Base-by-base conservation (phyloP, 2,329 filamentous ascomycete genomes). In the Neophaeococcomyces mojaviensis region DNA sequence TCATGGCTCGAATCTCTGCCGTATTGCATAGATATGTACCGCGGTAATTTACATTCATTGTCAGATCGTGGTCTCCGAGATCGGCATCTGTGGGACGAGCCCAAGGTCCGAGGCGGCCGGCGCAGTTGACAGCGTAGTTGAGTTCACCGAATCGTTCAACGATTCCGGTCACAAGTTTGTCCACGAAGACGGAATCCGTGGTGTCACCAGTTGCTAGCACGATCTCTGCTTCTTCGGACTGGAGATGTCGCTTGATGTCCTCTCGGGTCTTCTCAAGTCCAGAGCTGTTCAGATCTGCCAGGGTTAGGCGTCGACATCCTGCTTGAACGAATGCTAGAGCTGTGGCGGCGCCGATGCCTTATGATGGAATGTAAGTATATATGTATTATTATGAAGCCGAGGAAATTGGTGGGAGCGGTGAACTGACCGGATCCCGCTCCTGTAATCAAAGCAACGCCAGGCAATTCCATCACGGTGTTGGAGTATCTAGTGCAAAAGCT, bases 121-220 rank as follows among this genome's bases (percentile, higher is more conserved):
- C 77, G 40, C 74, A 77, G 47, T 74, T 75, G 6, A 79, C 71
- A 0, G 68, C 70, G 55, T 79, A 80, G 55, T 80, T 76, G 3
- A 80, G 57, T 7, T 76, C 68, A 0, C 60, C 59, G 47, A 76
- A 74, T 1, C 47, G 51, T 0, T 53, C 51, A 3, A 58, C 57
- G 0, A 64, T 57, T 1, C 64, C 59, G 30, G 51, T 57, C 18
- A 61, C 60, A 15, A 74, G 65, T 0, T 56, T 55, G 2, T 64
- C 58, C 19, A 71, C 65, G 49, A 72, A 77, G 0, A 42, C 42
- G 36, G 73, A 68, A 19, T 73, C 65, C 0, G 74, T 63, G 16
- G 79, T 61, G 43, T 78, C 70, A 5, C 74, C 74, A 0, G 66
- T 55, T 9, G 51, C 51, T 1, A 55, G 52, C 2, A 66, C 42